Evolutionary conservation across 1,284 basidiomycete species (phyloP).

Genomic region (Exsudoporus floridanus): DNA sequence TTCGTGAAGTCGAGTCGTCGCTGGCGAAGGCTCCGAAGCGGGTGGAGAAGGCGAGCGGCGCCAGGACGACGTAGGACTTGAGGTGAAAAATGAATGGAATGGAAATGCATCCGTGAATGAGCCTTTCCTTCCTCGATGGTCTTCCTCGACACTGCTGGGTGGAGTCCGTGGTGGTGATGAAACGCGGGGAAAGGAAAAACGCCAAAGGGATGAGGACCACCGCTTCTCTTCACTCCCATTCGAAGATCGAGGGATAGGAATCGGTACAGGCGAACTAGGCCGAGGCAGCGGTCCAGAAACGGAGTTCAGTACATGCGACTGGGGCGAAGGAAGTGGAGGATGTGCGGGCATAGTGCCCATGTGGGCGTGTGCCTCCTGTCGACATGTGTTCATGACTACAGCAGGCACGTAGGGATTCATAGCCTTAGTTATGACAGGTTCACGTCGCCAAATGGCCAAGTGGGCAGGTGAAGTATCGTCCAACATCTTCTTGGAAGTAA

Average conservation of each 20-base stretch:
- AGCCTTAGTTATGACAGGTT: conserved; percentile 26
- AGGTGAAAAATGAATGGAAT: conserved; percentile 39
- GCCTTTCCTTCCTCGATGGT: conserved; percentile 30
- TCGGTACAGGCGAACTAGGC: conserved; percentile 35
- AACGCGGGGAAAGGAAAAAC: conserved; percentile 43
- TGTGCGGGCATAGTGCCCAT: conserved; percentile 10
- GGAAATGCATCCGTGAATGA: conserved; percentile 47
- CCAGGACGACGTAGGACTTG: conserved; percentile 35
- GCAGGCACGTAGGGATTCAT: conserved; percentile 31
- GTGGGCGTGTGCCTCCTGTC: conserved; percentile 20
- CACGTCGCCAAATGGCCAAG: conserved; percentile 35
- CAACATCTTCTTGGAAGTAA: conserved; percentile 33
- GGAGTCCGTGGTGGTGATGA: conserved; percentile 34
- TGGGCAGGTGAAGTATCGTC: conserved; percentile 35
- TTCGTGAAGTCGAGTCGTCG: conserved; percentile 22
- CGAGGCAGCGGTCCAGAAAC: conserved; percentile 23
- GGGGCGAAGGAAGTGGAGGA: conserved; percentile 14
- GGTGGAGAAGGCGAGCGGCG: conserved; percentile 36
- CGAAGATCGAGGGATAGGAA: conserved; percentile 35
- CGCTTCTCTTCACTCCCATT: conserved; percentile 37
- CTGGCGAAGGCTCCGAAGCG: conserved; percentile 21
- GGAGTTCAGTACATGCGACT: conserved; percentile 9
- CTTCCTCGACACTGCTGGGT: conserved; percentile 24
- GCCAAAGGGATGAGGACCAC: conserved; percentile 44
- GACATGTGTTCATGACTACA: conserved; percentile 32